Evolutionary conservation across 108 stramenopile species (phyloP), one percentile per base, ranked within the genome.

Genomic region (Fragilaria crotonensis): DNA sequence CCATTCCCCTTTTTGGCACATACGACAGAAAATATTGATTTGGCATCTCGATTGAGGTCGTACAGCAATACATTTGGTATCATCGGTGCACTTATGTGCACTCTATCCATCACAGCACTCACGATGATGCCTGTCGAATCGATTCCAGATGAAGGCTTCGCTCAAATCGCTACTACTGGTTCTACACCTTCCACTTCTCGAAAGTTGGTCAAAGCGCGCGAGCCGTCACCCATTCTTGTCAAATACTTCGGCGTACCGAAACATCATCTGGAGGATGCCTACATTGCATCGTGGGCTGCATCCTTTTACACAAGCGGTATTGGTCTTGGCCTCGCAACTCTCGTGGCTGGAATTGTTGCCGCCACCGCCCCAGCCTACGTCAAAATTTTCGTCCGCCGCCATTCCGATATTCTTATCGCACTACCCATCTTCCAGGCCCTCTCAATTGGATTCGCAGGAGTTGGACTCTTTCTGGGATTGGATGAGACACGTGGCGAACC

Each of bases 1-100:
- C 56, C 56, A 3, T 57, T 57, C 5, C 56, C 56, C 2, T 26
- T 57, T 3, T 46, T 57, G 44, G 56, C 56, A 2, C 25, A 30
- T 5, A 26, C 32, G 28, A 57, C 56, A 22, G 56, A 57, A 46
- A 20, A 32, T 25, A 36, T 36, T 2, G 56, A 57, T 32, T 26
- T 57, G 21, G 20, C 56, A 19, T 57, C 32, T 25, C 56, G 56
- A 46, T 46, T 57, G 4, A 29, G 11, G 1, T 57, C 56, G 32
- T 57, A 57, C 31, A 25, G 23, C 21, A 52, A 52, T 23, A 60
- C 59, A 30, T 60, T 60, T 26, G 59, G 59, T 26, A 48, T 60
- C 5, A 48, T 60, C 25, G 59, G 46, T 23, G 59, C 30, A 46
- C 59, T 60, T n/a, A 46, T 60, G 45, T 60, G 59, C 28, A 48